These are phyloP conservation scores for Phytophthora palmivora DNA, from an alignment of 352 stramenopile genomes.

Conservation along the genomic window DNA sequence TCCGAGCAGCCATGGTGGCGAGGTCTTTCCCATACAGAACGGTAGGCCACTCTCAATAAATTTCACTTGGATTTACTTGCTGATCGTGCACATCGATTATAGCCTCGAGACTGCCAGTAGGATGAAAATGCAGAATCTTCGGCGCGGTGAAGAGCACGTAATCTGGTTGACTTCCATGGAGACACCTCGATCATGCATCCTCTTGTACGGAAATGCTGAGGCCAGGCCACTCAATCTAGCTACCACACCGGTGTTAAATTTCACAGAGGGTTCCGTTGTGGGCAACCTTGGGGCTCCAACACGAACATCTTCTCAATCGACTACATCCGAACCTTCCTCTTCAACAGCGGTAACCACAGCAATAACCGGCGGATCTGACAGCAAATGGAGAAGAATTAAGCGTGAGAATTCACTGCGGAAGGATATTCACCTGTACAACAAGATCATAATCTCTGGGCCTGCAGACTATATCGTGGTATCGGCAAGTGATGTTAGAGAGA, in stretches of 20 bases:
- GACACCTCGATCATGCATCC: slow-evolving; percentile 42
- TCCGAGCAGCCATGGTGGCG: slow-evolving; percentile 49
- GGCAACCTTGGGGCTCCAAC: slow-evolving; percentile 40
- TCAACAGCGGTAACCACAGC: slow-evolving; percentile 2
- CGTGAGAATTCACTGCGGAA: slow-evolving; percentile 45
- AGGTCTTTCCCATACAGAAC: slow-evolving; percentile 41
- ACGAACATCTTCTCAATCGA: not conserved
- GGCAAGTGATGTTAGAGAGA: slow-evolving; percentile 43
- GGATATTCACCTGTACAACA: slow-evolving; percentile 45
- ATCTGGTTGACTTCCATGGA: slow-evolving; percentile 52
- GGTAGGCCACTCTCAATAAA: slow-evolving; percentile 17
- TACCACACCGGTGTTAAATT: slow-evolving; percentile 35
- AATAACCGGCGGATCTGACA: slow-evolving; percentile 13
- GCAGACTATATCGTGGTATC: slow-evolving; percentile 53
- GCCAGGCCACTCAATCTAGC: slow-evolving; percentile 44
- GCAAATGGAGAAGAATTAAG: slow-evolving; percentile 49
- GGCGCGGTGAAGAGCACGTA: slow-evolving; percentile 44
- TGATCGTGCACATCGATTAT: not conserved
- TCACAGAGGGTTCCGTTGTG: slow-evolving; percentile 49
- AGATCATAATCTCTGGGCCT: slow-evolving; percentile 43
- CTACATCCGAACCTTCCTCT: slow-evolving; percentile 3
- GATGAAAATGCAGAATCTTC: slow-evolving; percentile 49
- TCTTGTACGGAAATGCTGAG: slow-evolving; percentile 51
- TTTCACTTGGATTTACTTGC: not conserved
- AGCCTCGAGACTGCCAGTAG: slow-evolving; percentile 46